A percentile compares a stretch with the other conserved stretches of the same genome.
These are phyloP conservation scores for Aspergillus hiratsukae DNA, from an alignment of 2,329 filamentous ascomycete species.

Conservation along the genomic window DNA sequence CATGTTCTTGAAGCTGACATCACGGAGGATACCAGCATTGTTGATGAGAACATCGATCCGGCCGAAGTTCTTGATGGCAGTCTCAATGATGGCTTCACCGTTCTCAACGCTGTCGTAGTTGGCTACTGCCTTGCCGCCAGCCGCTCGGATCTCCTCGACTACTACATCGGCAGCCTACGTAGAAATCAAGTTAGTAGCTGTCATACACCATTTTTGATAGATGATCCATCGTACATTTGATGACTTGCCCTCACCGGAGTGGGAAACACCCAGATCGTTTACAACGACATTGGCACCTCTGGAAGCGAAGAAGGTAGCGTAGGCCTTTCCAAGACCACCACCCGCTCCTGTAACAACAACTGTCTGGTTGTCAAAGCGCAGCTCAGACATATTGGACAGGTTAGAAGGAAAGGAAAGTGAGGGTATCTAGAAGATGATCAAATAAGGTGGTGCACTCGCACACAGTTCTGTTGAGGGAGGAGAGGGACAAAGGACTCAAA, in stretches of 20 bases:
- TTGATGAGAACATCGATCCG: conserved; percentile 95
- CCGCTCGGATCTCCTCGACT: conserved; percentile 58
- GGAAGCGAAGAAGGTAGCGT: conserved; percentile 84
- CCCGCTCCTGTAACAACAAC: conserved; percentile 85
- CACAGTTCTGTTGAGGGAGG: neutral
- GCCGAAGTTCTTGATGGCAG: conserved; percentile 47
- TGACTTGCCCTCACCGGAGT: conserved; percentile 86
- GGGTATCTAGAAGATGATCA: conserved; percentile 5
- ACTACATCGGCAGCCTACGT: conserved; percentile 58
- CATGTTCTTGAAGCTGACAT: conserved; percentile 98
- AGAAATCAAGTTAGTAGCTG: conserved; percentile 51
- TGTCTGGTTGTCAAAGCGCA: conserved; percentile 84
- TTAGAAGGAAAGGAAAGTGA: conserved; percentile 10
- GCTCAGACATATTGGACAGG: conserved; percentile 54
- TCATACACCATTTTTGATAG: conserved; percentile 51
- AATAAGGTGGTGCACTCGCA: neutral
- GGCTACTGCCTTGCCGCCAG: conserved; percentile 90
- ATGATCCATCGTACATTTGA: conserved; percentile 60
- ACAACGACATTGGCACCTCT: conserved; percentile 93
- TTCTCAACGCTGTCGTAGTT: conserved; percentile 86
- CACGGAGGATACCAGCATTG: conserved; percentile 92
- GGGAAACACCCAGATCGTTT: conserved; percentile 89
- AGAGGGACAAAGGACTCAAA: neutral
- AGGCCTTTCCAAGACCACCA: conserved; percentile 75
- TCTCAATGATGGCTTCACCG: conserved; percentile 86